These are phyloP conservation scores for Yamadazyma buinensis DNA, from an alignment of 1,139 yeast species.

Conservation along the genomic window DNA sequence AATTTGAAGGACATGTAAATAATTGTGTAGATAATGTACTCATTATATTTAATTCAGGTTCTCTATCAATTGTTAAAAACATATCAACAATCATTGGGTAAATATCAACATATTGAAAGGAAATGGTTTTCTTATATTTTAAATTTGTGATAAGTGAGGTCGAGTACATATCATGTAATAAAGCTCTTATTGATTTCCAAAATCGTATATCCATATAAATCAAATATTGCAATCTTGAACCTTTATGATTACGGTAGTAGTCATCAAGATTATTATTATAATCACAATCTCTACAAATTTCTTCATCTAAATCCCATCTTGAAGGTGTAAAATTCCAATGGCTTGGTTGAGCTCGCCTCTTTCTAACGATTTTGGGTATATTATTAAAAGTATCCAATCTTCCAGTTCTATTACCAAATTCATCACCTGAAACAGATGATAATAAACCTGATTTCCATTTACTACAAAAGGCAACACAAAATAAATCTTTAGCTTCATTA, in stretches of 20 bases:
- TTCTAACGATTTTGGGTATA: slow-evolving; percentile 36
- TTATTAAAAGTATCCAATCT: slow-evolving; percentile 26
- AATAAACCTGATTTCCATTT: slow-evolving; percentile 54
- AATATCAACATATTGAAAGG: slow-evolving; percentile 77
- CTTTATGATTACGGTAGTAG: slow-evolving; percentile 37
- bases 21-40: slow-evolving; percentile 77
- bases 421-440: slow-evolving; percentile 10
- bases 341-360: slow-evolving; percentile 9
- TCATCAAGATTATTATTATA: slow-evolving; percentile 35
- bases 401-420: slow-evolving; percentile 26
- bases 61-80: slow-evolving; percentile 69
- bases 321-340: slow-evolving; percentile 40
- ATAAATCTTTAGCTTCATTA: slow-evolving; percentile 43
- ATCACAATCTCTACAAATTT: slow-evolving; percentile 42
- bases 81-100: slow-evolving; percentile 77
- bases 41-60: slow-evolving; percentile 79
- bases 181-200: slow-evolving; percentile 62
- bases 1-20: slow-evolving; percentile 79
- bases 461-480: slow-evolving; percentile 51
- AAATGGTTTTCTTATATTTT: slow-evolving; percentile 55
- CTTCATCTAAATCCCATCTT: slow-evolving; percentile 40
- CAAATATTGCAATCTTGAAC: slow-evolving; percentile 77
- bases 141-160: slow-evolving; percentile 67
- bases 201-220: slow-evolving; percentile 67
- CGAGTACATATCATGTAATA: slow-evolving; percentile 66